Evolutionary conservation across 768 basidiomycete species (phyloP).

Genomic region (Podaxis carcinomalis): DNA sequence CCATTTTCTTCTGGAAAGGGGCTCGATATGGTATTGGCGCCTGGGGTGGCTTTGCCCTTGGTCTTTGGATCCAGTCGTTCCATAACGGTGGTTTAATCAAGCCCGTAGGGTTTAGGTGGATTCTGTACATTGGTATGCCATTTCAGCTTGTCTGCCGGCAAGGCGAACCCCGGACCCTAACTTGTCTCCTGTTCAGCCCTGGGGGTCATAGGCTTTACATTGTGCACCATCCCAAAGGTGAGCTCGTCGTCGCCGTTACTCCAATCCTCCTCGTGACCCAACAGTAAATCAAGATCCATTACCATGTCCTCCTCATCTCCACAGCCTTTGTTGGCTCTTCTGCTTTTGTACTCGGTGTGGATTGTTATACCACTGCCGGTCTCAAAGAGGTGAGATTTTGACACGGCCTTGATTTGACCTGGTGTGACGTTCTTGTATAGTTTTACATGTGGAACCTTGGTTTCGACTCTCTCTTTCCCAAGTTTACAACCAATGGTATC

Average conservation of each 20-base stretch:
- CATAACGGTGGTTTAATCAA: conserved; percentile 76
- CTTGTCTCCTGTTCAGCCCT: conserved; percentile 42
- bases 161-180: conserved; percentile 10
- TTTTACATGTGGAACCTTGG: conserved; percentile 97
- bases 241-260: conserved; percentile 16
- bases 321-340: conserved; percentile 90
- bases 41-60: conserved; percentile 86
- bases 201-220: conserved; percentile 73
- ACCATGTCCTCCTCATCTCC: conserved; percentile 79
- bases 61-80: conserved; percentile 85
- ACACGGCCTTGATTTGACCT: conserved; percentile 7
- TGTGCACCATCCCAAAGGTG: conserved; percentile 78
- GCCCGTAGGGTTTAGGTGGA: conserved; percentile 80
- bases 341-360: conserved; percentile 88
- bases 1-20: conserved; percentile 92
- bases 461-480: conserved; percentile 75
- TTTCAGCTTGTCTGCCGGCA: conserved; percentile 13
- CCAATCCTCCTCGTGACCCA: conserved; percentile 14
- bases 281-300: conserved; percentile 53
- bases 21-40: conserved; percentile 80
- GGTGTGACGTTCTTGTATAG: conserved; percentile 32
- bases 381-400: conserved; percentile 74
- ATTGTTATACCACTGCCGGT: conserved; percentile 88
- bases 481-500: conserved; percentile 61
- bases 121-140: conserved; percentile 74